phyloP scores from a whole-genome alignment of 345 rosid genomes.

The Eucalyptus tenuipes region DNA sequence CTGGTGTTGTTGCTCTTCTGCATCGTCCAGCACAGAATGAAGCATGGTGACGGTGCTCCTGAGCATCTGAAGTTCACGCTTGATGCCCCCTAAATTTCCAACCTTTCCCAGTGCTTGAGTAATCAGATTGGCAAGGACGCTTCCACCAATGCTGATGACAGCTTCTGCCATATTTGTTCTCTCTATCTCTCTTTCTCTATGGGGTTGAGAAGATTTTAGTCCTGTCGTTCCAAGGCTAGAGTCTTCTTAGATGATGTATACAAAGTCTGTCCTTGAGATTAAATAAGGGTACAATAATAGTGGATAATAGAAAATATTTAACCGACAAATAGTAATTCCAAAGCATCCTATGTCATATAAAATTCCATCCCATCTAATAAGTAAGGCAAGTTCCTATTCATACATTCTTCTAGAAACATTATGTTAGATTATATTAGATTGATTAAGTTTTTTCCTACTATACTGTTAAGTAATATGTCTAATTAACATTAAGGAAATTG shows the following conservation, averaged over 20 bases:
- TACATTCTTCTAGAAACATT: no score
- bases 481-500: not conserved
- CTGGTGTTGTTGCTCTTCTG: no score
- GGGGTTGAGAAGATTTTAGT: not conserved
- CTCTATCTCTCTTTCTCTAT: not conserved
- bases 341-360: not conserved
- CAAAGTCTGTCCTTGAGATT: not conserved
- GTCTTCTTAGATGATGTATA: not conserved
- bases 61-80: not conserved
- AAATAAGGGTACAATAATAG: not conserved
- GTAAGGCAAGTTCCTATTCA: not conserved
- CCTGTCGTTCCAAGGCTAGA: not conserved
- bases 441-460: accelerated
- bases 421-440: no score
- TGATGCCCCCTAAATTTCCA: not conserved
- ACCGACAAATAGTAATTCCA: not conserved
- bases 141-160: not conserved
- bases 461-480: not conserved
- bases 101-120: not conserved
- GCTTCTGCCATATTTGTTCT: not conserved
- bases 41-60: not conserved
- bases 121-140: not conserved
- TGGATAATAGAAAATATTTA: not conserved
- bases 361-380: not conserved
- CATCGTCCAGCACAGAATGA: no score